Evolutionary conservation across 2,329 filamentous ascomycete genomes (phyloP).

Genomic region (Cordyceps farinosa): DNA sequence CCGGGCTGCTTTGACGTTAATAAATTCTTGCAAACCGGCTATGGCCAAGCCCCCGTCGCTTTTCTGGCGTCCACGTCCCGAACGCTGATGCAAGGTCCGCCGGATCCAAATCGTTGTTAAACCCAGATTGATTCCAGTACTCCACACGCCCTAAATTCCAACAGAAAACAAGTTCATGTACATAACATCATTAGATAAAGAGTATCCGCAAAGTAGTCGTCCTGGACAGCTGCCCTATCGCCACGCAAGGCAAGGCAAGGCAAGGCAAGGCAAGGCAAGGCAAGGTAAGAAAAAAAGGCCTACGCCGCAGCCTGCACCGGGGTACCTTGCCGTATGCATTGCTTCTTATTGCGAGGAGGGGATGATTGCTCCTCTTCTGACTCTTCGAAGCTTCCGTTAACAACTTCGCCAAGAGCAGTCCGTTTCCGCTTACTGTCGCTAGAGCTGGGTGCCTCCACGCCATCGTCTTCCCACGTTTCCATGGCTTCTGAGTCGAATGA

Average conservation of each 20-base stretch:
- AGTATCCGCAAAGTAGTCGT: too few species aligned
- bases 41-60: not conserved
- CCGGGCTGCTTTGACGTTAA: not conserved
- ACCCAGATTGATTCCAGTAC: not conserved
- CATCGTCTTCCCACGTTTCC: conserved; percentile 43
- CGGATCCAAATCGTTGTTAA: not conserved
- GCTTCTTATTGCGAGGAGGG: conserved; percentile 31
- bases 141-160: not conserved
- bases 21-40: not conserved
- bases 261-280: not conserved
- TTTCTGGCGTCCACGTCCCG: not conserved
- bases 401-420: conserved; percentile 34
- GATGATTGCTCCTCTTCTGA: conserved; percentile 29
- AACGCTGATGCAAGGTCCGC: not conserved
- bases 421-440: conserved; percentile 37
- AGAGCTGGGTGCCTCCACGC: conserved; percentile 27
- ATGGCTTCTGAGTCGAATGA: conserved; percentile 37
- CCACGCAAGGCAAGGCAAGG: not conserved
- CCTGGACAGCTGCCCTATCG: too few species aligned
- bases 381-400: conserved; percentile 41
- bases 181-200: not conserved
- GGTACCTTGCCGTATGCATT: conserved; percentile 28
- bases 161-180: not conserved
- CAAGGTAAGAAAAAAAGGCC: not conserved
- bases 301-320: conserved; percentile 8